These are phyloP conservation scores for Claviceps pazoutovae DNA, from an alignment of 2,329 filamentous ascomycete species.

Conservation along the genomic window DNA sequence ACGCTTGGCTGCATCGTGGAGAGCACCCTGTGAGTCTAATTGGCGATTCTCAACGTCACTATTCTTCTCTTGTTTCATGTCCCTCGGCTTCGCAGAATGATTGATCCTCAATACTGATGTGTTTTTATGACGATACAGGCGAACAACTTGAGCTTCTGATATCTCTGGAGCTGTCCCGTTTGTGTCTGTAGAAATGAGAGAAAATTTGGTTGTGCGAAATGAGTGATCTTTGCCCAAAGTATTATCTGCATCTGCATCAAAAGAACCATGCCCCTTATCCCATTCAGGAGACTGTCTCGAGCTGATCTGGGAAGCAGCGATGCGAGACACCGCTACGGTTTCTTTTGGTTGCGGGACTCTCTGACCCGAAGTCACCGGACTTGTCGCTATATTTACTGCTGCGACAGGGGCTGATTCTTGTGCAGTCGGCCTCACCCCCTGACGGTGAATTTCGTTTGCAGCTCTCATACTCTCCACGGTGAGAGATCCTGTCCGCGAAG, in stretches of 20 bases:
- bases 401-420: not conserved
- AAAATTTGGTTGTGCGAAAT: slow-evolving; percentile 48
- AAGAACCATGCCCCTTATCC: slow-evolving; percentile 11
- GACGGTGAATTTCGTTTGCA: slow-evolving; percentile 29
- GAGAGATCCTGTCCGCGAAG: slow-evolving; percentile 23
- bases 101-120: slow-evolving; percentile 48
- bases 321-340: not conserved
- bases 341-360: not conserved
- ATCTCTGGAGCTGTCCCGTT: slow-evolving; percentile 47
- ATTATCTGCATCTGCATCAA: slow-evolving; percentile 37
- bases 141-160: slow-evolving; percentile 47
- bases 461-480: slow-evolving; percentile 42
- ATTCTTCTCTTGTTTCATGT: slow-evolving; percentile 24
- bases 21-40: slow-evolving; percentile 15
- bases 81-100: slow-evolving; percentile 37
- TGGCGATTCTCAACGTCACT: slow-evolving; percentile 9
- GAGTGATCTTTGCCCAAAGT: slow-evolving; percentile 39
- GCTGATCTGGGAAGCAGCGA: not conserved
- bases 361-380: not conserved
- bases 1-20: slow-evolving; percentile 25
- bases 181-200: slow-evolving; percentile 46
- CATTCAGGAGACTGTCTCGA: slow-evolving; percentile 1
- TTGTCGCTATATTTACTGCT: not conserved
- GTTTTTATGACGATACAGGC: slow-evolving; percentile 50
- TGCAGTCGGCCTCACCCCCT: not conserved